Conservation (phyloP, 306 rosid species). For the Lathyrus aphaca region DNA sequence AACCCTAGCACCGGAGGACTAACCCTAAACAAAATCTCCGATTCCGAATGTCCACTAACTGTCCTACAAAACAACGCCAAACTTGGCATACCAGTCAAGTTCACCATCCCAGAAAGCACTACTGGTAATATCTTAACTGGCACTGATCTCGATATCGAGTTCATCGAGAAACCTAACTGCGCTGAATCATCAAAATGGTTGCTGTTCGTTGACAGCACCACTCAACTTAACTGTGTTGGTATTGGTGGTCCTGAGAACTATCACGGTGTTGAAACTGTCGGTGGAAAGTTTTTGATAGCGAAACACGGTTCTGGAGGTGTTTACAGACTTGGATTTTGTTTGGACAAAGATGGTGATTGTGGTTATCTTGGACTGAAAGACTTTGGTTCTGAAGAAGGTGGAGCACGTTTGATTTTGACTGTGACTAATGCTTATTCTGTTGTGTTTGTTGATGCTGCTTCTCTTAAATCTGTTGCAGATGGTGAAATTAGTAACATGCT, state of each 20-base stretch:
- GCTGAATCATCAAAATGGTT: conserved; percentile 7
- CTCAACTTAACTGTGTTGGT: not conserved
- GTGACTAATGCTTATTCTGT: not conserved
- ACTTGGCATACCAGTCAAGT: not conserved
- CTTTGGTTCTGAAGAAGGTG: not conserved
- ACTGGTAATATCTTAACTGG: not conserved
- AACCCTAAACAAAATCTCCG: too few relatives aligned
- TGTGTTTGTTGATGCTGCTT: not conserved
- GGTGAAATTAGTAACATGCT: too few relatives aligned
- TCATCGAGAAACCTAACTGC: not conserved
- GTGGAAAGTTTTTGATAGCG: not conserved
- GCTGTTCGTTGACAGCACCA: not conserved
- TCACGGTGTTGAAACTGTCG: not conserved
- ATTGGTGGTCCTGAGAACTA: conserved; percentile 57
- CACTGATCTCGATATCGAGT: not conserved
- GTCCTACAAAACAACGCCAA: not conserved
- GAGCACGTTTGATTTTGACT: conserved; percentile 10
- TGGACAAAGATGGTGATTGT: not conserved
- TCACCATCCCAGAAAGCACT: not conserved
- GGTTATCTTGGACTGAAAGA: not conserved
- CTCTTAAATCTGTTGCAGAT: not conserved
- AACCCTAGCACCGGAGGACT: not conserved
- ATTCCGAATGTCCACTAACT: not conserved
- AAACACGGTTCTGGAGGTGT: not conserved
- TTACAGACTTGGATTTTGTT: conserved; percentile 22